A percentile compares a stretch with the other conserved stretches of the same genome.
Conservation (phyloP, 2,329 filamentous ascomycete species). For the Rhytidhysteron rufulum region DNA sequence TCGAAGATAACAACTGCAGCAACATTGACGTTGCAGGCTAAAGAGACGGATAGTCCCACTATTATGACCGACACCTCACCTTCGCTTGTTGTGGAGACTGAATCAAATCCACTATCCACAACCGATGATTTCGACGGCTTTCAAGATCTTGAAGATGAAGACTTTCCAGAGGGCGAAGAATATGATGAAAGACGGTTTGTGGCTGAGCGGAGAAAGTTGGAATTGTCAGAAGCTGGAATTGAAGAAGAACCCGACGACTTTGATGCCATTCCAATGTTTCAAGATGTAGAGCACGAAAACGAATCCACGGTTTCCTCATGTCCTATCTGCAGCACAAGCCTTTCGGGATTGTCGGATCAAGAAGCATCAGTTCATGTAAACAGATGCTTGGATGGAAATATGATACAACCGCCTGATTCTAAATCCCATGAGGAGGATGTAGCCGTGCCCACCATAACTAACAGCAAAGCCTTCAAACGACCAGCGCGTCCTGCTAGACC, state of each 20-base stretch:
- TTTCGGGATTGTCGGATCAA: conserved; percentile 55
- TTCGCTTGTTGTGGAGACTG: conserved; percentile 35
- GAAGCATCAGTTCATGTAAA: conserved; percentile 85
- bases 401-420: conserved; percentile 52
- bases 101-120: conserved; percentile 45
- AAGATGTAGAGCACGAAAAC: conserved; percentile 23
- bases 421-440: conserved; percentile 9
- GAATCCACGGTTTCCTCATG: conserved; percentile 48
- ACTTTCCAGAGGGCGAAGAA: conserved; percentile 53
- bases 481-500: conserved; percentile 67
- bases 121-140: conserved; percentile 51
- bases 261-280: conserved; percentile 39
- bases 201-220: conserved; percentile 61
- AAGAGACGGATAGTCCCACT: background rate
- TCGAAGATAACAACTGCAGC: background rate
- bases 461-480: conserved; percentile 58
- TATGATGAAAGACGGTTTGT: conserved; percentile 60
- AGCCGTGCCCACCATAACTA: conserved; percentile 11
- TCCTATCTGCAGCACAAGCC: conserved; percentile 69
- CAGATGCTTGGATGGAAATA: conserved; percentile 80
- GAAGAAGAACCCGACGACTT: conserved; percentile 50
- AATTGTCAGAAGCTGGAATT: conserved; percentile 47
- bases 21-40: background rate
- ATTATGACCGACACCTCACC: background rate
- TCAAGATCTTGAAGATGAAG: conserved; percentile 59